Evolutionary conservation across 768 basidiomycete species (phyloP), one percentile per base, ranked within the genome.

Genomic region (Rhizopogon roseolus): DNA sequence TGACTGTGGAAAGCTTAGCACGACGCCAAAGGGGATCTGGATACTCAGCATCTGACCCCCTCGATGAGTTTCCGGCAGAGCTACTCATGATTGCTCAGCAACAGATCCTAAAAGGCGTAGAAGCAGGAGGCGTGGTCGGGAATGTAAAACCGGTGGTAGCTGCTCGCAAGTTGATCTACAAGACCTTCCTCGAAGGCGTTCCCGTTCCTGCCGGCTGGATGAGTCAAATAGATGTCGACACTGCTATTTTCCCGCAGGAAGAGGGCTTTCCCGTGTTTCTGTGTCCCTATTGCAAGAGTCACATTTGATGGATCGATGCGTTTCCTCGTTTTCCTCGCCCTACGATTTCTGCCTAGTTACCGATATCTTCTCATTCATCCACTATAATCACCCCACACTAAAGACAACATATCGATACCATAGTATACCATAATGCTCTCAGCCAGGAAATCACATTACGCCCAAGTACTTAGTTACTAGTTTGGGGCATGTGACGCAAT

Each of bases 61-160:
- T 67, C 11, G 43, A 46, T 5, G 25, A 48, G 8, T 62, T 81
- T 1, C 81, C 81, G 0, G 22, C 53, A 0, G 60, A 64, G 1
- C 64, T 85, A 16, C 54, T 85, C 7, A 52, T 53, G 0, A 56
- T 76, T 2, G 83, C 84, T 0, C 62, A 72, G 27, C 83, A 82
- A 59, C 83, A 76, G 0, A 80, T 85, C 39, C 66, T 82, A 7
- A 73, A 77, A 19, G 83, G 83, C 0, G 67, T 57, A 0, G 61
- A 64, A 4, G 57, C 43, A 0, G 77, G 77, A 0, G 79, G 81
- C 1, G 57, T 84, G 0, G 71, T 75, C 1, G 84, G 84, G 1
- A 85, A 85, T 55, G 63, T 81, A 0, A 56, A 65, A 1, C 61
- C 73, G 22, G 82, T 85, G 3, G 63, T 73, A 6, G 60, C 65